A percentile compares a stretch with the other conserved stretches of the same genome.
Conservation (phyloP, 2,329 filamentous ascomycete genomes). For the Aspergillus sp. region DNA sequence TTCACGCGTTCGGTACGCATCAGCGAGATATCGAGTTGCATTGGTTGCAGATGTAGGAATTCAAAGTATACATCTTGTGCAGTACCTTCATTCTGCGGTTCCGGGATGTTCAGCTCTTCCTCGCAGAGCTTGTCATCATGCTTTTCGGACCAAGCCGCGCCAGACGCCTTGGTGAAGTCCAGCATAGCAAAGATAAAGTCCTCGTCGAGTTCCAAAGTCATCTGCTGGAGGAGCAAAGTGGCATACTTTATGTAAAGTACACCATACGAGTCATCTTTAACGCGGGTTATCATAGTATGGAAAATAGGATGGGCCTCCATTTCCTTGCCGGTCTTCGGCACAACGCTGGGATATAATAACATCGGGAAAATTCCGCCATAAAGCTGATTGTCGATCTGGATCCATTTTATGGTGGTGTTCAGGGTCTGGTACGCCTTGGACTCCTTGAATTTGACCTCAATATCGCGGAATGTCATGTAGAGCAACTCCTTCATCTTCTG, state of each 20-base stretch:
- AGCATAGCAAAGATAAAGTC: constrained; percentile 96
- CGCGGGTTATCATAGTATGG: constrained; percentile 84
- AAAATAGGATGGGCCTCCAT: constrained; percentile 95
- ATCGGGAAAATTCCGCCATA: constrained; percentile 99
- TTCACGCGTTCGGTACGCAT: constrained; percentile 96
- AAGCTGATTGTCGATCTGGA: constrained; percentile 97
- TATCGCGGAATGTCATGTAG: constrained; percentile 88
- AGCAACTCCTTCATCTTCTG: constrained; percentile 86
- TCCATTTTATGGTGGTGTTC: constrained; percentile 92
- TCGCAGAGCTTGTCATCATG: constrained; percentile 86
- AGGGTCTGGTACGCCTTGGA: constrained; percentile 92
- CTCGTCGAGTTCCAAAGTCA: constrained; percentile 96
- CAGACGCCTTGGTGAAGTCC: constrained; percentile 91
- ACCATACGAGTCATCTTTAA: constrained; percentile 98
- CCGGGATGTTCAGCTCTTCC: constrained; percentile 84
- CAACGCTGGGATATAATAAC: constrained; percentile 93
- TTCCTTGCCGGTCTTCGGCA: constrained; percentile 94
- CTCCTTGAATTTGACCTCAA: constrained; percentile 87
- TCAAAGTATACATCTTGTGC: constrained; percentile 98
- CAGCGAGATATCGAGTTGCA: constrained; percentile 96
- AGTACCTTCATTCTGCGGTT: constrained; percentile 78
- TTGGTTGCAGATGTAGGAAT: constrained; percentile 92
- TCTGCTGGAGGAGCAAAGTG: constrained; percentile 88
- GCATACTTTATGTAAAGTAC: constrained; percentile 99
- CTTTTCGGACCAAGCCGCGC: constrained; percentile 81